Base-by-base conservation (phyloP, 1,139 yeast genomes). In the Protomyces inouyei region DNA sequence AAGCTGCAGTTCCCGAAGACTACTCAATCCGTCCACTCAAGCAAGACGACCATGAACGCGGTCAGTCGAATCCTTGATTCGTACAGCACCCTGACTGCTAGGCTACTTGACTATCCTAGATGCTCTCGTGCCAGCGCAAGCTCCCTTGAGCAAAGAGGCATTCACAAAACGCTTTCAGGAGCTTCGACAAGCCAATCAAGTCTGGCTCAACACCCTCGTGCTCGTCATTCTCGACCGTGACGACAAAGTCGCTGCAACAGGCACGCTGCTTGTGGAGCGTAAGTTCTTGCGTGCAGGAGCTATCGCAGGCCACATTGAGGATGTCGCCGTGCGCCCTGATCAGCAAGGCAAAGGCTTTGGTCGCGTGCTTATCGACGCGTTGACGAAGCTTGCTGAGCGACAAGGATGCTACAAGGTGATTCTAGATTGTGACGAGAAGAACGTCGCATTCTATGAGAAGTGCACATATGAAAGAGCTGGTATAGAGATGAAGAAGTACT, bases 231-330 rank as follows among this genome's bases (percentile, higher is more conserved):
- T 80, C 51, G 77, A 69, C 53, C 71, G 73, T 65, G 59, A 61
- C 8, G 75, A 71, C 60, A 64, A 61, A 3, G 74, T 77, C 1
- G 80, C 77, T 3, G 80, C 78, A 3, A 73, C 76, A 23, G 81
- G 81, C 3, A 74, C 79, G 10, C 73, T 75, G 8, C 77, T 85
- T 12, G 76, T 85, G 9, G 89, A 85, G 72, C 77, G 78, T 60
- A 85, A 79, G 69, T 72, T 79, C 57, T 77, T 79, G 65, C 98
- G 92, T 74, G 83, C 79, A 59, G 85, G 95, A 74, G 96, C 96
- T 0, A 75, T 80, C 64, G 96, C 90, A 12, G 98, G 98, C 3
- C 98, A 93, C 76, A 87, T 93, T 68, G 98, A 93, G 73, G 98
- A 93, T 73, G 92, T 93, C 67, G 88, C 97, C 0, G 96, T 93